Base-by-base conservation (phyloP, 2,329 filamentous ascomycete species). In the Cryoendolithus antarcticus region DNA sequence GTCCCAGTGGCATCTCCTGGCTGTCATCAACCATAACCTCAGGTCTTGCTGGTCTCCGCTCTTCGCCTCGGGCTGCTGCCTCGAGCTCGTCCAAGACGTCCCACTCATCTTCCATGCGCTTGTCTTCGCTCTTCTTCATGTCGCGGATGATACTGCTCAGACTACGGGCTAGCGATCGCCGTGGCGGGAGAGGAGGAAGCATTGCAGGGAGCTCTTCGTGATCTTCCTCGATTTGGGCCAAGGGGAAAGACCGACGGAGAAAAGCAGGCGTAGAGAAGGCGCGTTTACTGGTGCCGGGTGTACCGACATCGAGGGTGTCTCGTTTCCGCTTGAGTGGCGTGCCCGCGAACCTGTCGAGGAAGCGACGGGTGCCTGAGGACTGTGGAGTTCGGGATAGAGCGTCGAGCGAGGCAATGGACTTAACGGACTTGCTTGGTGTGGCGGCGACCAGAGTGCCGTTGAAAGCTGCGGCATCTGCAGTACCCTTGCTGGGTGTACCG, bases 71-170 rank as follows among this genome's bases (percentile, higher is more conserved):
- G 21, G 45, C 59, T 41, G 63, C 63, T 41, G 62, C 60, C 56
- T 89, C 82, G 51, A 80, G 63, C 54, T 86, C 83, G 11, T 72
- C 71, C 54, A 89, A 61, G 2, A 79, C 75, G 6, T 86, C 82
- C 44, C 83, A 63, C 28, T 89, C 82, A 19, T 88, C 82, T 37
- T 85, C 82, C 38, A 80, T 63, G 11, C 66, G 65, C 33, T 82
- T 74, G 38, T 85, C 80, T 55, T 85, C 77, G 40, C 83, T 68
- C 53, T 76, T 77, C 44, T 79, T 70, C 47, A 89, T 63, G 15
- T 74, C 74, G 12, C 80, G 77, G 13, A 89, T 78, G 47, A 88
- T 80, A 45, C 75, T 78, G 55, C 82, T 88, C 39, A 91, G 60
- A 21, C 80, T 81, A 41, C 80, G 70, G 1, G 75, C 74, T 10